A percentile compares a stretch with the other conserved stretches of the same genome.
These are phyloP conservation scores for Nymphaea thermarum DNA, from an alignment of 164 flowering plant genomes.

Conservation along the genomic window DNA sequence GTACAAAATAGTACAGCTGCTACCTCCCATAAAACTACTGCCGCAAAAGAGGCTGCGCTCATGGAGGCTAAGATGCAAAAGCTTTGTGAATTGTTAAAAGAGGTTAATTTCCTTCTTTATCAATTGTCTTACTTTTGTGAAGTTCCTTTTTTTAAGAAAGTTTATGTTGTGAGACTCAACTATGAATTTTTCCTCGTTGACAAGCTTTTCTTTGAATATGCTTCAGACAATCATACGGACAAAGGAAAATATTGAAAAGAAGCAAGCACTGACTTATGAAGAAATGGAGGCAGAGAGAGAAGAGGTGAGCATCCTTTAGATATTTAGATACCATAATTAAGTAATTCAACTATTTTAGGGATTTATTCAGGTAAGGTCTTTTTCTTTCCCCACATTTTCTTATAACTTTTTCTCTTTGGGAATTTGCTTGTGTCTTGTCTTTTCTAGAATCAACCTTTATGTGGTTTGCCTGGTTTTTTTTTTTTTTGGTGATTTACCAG, in stretches of 20 bases:
- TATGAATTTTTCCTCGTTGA: background rate
- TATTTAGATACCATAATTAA: background rate
- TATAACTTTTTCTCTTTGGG: background rate
- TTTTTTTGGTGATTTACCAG: background rate
- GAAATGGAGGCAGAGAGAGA: conserved; percentile 95
- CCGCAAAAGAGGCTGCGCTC: conserved; percentile 58
- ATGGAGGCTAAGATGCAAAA: conserved; percentile 70
- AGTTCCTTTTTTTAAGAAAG: background rate
- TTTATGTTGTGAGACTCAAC: background rate
- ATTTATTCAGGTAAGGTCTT: background rate
- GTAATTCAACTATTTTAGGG: background rate
- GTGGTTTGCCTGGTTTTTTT: background rate
- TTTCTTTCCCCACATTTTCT: background rate
- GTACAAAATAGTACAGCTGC: conserved; percentile 38
- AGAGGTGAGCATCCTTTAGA: conserved; percentile 39
- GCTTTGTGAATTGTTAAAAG: conserved; percentile 64
- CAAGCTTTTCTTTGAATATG: background rate
- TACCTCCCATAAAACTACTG: conserved; percentile 28
- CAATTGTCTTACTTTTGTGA: background rate
- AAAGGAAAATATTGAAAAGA: conserved; percentile 84
- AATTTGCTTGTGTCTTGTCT: too few species aligned
- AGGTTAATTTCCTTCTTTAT: conserved; percentile 30
- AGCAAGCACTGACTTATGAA: conserved; percentile 89
- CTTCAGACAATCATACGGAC: conserved; percentile 73
- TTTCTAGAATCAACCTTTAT: background rate